Percentiles rank a stretch among this genome's conserved stretches.
Evolutionary conservation across 805 yeast species (phyloP).

Genomic region (Limtongozyma cylindracea): DNA sequence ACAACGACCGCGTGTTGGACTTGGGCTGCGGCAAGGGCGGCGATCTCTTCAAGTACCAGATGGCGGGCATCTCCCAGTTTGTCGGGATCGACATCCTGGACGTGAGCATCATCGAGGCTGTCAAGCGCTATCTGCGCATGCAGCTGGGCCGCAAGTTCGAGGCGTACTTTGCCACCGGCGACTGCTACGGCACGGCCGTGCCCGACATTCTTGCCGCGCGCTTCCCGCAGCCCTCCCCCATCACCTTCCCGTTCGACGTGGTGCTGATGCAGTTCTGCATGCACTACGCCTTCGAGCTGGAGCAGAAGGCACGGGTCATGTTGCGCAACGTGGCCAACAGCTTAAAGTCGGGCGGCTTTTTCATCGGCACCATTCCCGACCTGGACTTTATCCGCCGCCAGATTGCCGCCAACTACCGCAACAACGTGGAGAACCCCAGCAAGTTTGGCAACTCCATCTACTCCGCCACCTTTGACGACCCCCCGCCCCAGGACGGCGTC

Average conservation of each 20-base stretch:
- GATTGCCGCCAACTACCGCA: no score
- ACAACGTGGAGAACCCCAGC: no score
- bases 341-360: conserved; percentile 60
- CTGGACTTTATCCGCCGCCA: conserved; percentile 60
- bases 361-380: conserved; percentile 87
- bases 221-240: conserved; percentile 32
- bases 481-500: conserved; percentile 52
- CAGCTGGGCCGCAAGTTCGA: conserved; percentile 21
- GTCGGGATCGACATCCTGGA: conserved; percentile 87
- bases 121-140: conserved; percentile 37
- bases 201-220: conserved; percentile 39
- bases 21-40: conserved; percentile 98
- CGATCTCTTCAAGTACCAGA: conserved; percentile 74
- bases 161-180: conserved; percentile 77
- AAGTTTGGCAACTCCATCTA: conserved; percentile 75
- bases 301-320: conserved; percentile 48
- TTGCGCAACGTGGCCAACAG: conserved; percentile 55
- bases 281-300: conserved; percentile 86
- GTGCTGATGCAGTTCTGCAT: conserved; percentile 83
- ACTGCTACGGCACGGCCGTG: conserved; percentile 53
- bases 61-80: conserved; percentile 45
- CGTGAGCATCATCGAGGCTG: conserved; percentile 68
- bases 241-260: conserved; percentile 58
- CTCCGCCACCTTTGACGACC: conserved; percentile 55
- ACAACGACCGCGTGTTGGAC: conserved; percentile 26